A percentile compares a stretch with the other conserved stretches of the same genome.
Conservation (phyloP, 2,329 filamentous ascomycete species). For the Clarireedia paspali region DNA sequence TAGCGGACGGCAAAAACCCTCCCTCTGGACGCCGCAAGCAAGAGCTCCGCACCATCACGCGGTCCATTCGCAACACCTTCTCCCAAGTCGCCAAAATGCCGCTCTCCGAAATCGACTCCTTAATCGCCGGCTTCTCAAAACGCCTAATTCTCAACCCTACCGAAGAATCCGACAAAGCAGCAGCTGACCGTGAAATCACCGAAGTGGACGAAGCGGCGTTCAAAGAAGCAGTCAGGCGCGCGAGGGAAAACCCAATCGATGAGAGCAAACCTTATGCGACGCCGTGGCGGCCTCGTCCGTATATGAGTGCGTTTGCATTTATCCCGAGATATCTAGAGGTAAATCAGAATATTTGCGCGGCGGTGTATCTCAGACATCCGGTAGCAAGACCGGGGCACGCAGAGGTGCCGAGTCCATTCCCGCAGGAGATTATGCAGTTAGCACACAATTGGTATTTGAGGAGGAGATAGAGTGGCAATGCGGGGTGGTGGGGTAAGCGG, state of each 20-base stretch:
- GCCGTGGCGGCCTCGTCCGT: constrained; percentile 81
- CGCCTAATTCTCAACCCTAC: background rate
- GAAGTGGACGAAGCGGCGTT: constrained; percentile 13
- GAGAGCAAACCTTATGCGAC: constrained; percentile 76
- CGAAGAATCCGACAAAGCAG: constrained; percentile 16
- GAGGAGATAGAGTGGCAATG: constrained; percentile 25
- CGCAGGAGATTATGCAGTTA: constrained; percentile 61
- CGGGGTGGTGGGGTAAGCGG: background rate
- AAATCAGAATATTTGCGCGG: constrained; percentile 93
- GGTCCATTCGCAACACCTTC: background rate
- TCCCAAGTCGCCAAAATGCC: background rate
- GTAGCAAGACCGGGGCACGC: constrained; percentile 75
- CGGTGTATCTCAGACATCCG: constrained; percentile 90
- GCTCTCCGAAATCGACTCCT: background rate
- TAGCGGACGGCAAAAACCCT: background rate
- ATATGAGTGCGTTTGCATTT: constrained; percentile 88
- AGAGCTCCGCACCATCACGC: constrained; percentile 5
- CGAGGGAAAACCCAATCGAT: constrained; percentile 70
- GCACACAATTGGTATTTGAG: constrained; percentile 90
- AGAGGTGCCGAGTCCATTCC: constrained; percentile 81
- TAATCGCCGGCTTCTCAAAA: background rate
- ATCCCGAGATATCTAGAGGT: constrained; percentile 95
- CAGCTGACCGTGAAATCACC: background rate
- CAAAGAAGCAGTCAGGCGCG: constrained; percentile 18
- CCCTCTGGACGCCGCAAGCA: constrained; percentile 11